Conservation (phyloP, 2,329 filamentous ascomycete species). For the Aureobasidium sp. region DNA sequence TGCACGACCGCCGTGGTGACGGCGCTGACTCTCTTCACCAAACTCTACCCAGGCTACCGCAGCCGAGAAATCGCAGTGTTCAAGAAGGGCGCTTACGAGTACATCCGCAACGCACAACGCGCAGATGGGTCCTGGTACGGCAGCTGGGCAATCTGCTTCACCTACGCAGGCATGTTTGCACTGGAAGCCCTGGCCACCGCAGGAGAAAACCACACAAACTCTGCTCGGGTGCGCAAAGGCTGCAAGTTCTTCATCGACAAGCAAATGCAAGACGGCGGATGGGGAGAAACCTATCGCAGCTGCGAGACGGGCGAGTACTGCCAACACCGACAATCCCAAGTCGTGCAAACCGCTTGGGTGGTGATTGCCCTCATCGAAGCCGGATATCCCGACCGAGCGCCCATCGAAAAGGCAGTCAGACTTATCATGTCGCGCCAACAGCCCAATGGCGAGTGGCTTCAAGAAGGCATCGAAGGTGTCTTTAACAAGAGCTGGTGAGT, state of each 20-base stretch:
- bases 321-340: constrained; percentile 74
- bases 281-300: constrained; percentile 89
- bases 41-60: constrained; percentile 76
- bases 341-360: constrained; percentile 94
- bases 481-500: constrained; percentile 93
- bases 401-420: constrained; percentile 65
- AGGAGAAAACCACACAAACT: constrained; percentile 75
- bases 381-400: constrained; percentile 66
- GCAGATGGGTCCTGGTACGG: constrained; percentile 94
- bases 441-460: constrained; percentile 84
- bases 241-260: constrained; percentile 81
- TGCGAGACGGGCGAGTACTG: constrained; percentile 71
- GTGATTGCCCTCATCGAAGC: constrained; percentile 72
- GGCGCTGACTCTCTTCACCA: constrained; percentile 72
- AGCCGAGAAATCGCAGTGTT: constrained; percentile 65
- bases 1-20: constrained; percentile 95
- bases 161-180: constrained; percentile 94
- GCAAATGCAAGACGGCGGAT: constrained; percentile 84
- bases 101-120: constrained; percentile 73
- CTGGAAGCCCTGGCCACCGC: constrained; percentile 76
- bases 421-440: constrained; percentile 83
- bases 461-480: constrained; percentile 93
- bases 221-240: constrained; percentile 60
- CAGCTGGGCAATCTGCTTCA: constrained; percentile 96
- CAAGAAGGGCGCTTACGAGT: constrained; percentile 66